A percentile compares a stretch with the other conserved stretches of the same genome.
These are phyloP conservation scores for Scedosporium dehoogii DNA, from an alignment of 2,329 filamentous ascomycete genomes.

Conservation along the genomic window DNA sequence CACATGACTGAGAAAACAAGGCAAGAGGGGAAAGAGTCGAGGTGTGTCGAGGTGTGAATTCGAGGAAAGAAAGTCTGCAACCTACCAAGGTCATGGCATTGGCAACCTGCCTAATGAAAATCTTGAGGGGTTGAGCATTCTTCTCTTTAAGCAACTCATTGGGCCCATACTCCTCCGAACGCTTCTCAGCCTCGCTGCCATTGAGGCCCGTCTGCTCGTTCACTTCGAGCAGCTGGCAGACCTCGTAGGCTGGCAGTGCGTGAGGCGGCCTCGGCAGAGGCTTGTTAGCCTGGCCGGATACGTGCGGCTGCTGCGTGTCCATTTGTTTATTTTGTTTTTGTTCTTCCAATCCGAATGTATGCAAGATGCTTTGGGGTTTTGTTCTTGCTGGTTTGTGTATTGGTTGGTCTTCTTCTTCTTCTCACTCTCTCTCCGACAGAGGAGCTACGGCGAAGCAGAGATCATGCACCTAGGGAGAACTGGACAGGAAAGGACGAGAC, in stretches of 20 bases:
- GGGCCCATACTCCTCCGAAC: slow-evolving; percentile 42
- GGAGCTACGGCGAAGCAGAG: neutral
- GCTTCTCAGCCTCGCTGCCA: slow-evolving; percentile 35
- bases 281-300: slow-evolving; percentile 24
- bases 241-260: slow-evolving; percentile 35
- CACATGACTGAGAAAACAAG: neutral
- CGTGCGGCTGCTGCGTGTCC: slow-evolving; percentile 10
- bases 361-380: neutral
- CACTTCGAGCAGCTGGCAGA: slow-evolving; percentile 41
- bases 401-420: neutral
- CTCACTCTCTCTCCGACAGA: neutral
- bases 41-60: too few species aligned
- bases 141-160: slow-evolving; percentile 42
- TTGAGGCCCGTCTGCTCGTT: slow-evolving; percentile 44
- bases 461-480: neutral
- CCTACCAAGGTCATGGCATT: slow-evolving; percentile 48
- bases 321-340: neutral
- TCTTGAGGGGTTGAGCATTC: slow-evolving; percentile 45
- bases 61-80: neutral
- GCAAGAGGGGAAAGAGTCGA: too few species aligned
- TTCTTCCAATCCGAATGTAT: neutral
- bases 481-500: neutral
- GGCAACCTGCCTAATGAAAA: slow-evolving; percentile 44
- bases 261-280: slow-evolving; percentile 47
- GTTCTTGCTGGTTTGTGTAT: neutral